Conservation (phyloP, 2,329 filamentous ascomycete species). For the Didymosphaeria variabile region DNA sequence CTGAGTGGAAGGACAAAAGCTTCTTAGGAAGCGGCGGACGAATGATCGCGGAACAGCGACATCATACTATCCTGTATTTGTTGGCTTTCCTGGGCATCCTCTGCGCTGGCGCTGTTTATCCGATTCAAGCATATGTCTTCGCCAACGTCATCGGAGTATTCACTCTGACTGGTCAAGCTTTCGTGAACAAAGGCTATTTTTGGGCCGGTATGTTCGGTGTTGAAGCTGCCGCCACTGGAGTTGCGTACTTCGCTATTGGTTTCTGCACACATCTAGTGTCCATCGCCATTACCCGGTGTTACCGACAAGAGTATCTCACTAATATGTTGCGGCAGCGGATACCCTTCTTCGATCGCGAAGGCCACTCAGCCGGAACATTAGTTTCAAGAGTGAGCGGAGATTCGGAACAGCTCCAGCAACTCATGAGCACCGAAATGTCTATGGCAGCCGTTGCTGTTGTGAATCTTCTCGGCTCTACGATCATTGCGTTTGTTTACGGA, state of each 20-base stretch:
- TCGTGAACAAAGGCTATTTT: slow-evolving; percentile 59
- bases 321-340: slow-evolving; percentile 68
- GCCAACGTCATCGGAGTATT: slow-evolving; percentile 50
- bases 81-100: slow-evolving; percentile 41
- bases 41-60: slow-evolving; percentile 45
- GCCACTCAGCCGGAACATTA: slow-evolving; percentile 68
- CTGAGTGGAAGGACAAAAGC: slow-evolving; percentile 41
- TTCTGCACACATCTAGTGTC: slow-evolving; percentile 42
- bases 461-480: slow-evolving; percentile 70
- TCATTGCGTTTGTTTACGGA: slow-evolving; percentile 74
- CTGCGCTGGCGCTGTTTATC: slow-evolving; percentile 47
- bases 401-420: slow-evolving; percentile 68
- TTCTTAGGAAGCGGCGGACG: slow-evolving; percentile 45
- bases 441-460: slow-evolving; percentile 70
- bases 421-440: slow-evolving; percentile 69
- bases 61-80: slow-evolving; percentile 45
- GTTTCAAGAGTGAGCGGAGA: slow-evolving; percentile 66
- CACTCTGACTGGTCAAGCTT: slow-evolving; percentile 36
- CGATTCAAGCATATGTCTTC: slow-evolving; percentile 51
- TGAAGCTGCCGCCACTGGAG: slow-evolving; percentile 62
- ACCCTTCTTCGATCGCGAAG: slow-evolving; percentile 68
- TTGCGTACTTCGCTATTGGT: slow-evolving; percentile 63
- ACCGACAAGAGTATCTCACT: slow-evolving; percentile 69
- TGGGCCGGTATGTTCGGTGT: slow-evolving; percentile 74
- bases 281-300: slow-evolving; percentile 58